Evolutionary conservation across 225 moss, liverwort and hornwort species (phyloP).

Genomic region (Pseudisothecium myosuroides): DNA sequence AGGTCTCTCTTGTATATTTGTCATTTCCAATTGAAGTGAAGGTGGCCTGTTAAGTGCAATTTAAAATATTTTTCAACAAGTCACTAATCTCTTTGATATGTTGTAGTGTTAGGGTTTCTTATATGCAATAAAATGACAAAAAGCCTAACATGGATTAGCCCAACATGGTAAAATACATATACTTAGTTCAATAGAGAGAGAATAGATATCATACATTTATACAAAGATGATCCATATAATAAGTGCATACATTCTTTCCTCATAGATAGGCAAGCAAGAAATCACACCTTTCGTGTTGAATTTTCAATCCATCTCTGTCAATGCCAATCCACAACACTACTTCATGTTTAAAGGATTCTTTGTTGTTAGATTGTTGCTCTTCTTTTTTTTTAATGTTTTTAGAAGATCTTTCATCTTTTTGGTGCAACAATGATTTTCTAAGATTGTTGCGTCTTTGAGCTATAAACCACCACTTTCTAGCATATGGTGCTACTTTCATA

Average conservation of each 20-base stretch:
- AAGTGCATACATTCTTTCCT: not conserved
- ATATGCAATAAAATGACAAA: not conserved
- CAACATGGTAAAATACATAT: not conserved
- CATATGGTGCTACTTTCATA: conserved; percentile 35
- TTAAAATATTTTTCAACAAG: not conserved
- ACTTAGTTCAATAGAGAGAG: not conserved
- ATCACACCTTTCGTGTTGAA: conserved; percentile 18
- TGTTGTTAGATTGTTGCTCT: not conserved
- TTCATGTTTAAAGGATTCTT: conserved; percentile 12
- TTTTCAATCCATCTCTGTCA: conserved; percentile 12
- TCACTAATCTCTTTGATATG: not conserved
- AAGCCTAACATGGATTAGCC: not conserved
- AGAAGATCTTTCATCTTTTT: not conserved
- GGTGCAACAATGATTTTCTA: not conserved
- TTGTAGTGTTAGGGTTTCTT: no score
- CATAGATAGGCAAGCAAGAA: not conserved
- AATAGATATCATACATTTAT: not conserved
- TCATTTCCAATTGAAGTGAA: not conserved
- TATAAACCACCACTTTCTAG: conserved; percentile 42
- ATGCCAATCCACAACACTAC: conserved; percentile 30
- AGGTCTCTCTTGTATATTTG: not conserved
- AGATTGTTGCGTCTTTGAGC: conserved; percentile 13
- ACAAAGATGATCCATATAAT: not conserved
- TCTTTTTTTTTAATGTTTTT: not conserved
- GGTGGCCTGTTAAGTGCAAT: not conserved